These are phyloP conservation scores for Quaeritorhiza haematococci DNA, from an alignment of 371 early-diverging fungal species.

Conservation along the genomic window DNA sequence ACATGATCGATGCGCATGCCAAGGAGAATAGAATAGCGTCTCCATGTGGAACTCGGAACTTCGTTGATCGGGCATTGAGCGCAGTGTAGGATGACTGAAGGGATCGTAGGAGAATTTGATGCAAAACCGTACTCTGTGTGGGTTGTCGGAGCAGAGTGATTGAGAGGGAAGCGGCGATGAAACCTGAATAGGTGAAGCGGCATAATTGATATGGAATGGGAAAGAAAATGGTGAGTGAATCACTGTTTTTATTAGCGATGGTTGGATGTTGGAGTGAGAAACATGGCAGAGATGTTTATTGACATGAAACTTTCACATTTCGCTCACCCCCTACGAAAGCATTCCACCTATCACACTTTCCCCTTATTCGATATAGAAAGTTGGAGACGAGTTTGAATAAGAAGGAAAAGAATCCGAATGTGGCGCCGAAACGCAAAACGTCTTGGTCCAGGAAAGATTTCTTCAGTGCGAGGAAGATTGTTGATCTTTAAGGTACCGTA, in stretches of 20 bases:
- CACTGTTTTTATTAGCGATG: constrained; percentile 26
- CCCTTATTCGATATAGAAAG: constrained; percentile 47
- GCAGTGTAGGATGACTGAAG: constrained; percentile 26
- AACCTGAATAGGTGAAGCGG: constrained; percentile 10
- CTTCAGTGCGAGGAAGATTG: constrained; percentile 12
- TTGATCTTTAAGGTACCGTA: constrained; percentile 9
- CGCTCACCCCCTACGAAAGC: neutral
- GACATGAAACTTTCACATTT: constrained; percentile 2
- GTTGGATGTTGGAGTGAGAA: too few species aligned
- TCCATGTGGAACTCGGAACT: constrained; percentile 30
- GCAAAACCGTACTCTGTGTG: constrained; percentile 6
- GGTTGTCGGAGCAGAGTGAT: too few species aligned
- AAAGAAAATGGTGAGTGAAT: constrained; percentile 20
- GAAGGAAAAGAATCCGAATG: constrained; percentile 69
- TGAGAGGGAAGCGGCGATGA: constrained; percentile 1
- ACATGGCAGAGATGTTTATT: constrained; percentile 14
- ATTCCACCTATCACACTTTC: neutral
- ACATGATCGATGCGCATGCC: constrained; percentile 34
- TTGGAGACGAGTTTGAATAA: constrained; percentile 72
- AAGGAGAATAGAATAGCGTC: constrained; percentile 35
- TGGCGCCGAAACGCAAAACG: constrained; percentile 59
- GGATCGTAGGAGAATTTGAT: neutral
- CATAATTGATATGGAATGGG: constrained; percentile 25
- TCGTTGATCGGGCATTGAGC: constrained; percentile 21
- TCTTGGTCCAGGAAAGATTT: constrained; percentile 14